Percentiles rank a stretch among this genome's conserved stretches.
Evolutionary conservation across 1,284 basidiomycete species (phyloP).

Genomic region (Stygiomarasmius scandens): DNA sequence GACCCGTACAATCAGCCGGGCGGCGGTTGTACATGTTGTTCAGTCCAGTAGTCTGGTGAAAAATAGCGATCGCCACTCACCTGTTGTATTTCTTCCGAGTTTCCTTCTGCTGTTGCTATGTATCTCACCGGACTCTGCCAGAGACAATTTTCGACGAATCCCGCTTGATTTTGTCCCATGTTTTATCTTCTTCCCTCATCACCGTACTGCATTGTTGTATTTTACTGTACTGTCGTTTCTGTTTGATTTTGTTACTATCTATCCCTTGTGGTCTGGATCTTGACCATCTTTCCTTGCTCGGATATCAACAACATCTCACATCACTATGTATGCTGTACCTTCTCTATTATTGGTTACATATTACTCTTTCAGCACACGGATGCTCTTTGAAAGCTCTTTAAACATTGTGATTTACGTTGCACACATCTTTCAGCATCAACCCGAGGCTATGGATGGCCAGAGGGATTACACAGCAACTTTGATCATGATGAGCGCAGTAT

Average conservation of each 20-base stretch:
- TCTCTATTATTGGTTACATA: background rate
- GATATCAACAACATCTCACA: background rate
- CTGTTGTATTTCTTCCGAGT: background rate
- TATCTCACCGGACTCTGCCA: too few species aligned
- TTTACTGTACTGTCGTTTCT: background rate
- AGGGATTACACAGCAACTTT: too few species aligned
- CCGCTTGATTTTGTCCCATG: background rate
- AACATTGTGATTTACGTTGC: too few species aligned
- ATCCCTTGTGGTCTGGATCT: background rate
- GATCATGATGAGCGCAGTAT: too few species aligned
- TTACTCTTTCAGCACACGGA: background rate
- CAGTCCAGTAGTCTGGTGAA: background rate
- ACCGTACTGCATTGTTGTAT: background rate
- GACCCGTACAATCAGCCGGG: constrained; percentile 1
- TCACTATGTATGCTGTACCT: background rate
- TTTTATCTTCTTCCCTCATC: background rate
- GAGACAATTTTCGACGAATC: too few species aligned
- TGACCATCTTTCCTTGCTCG: background rate
- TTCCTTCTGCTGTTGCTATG: too few species aligned
- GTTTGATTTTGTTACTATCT: background rate
- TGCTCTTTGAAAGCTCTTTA: too few species aligned
- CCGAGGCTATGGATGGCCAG: too few species aligned
- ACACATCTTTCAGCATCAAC: too few species aligned
- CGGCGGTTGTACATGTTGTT: background rate
- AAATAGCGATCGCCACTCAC: background rate